A percentile compares a stretch with the other conserved stretches of the same genome.
These are phyloP conservation scores for Grosmannia penicillata DNA, from an alignment of 2,329 filamentous ascomycete genomes.

Conservation along the genomic window DNA sequence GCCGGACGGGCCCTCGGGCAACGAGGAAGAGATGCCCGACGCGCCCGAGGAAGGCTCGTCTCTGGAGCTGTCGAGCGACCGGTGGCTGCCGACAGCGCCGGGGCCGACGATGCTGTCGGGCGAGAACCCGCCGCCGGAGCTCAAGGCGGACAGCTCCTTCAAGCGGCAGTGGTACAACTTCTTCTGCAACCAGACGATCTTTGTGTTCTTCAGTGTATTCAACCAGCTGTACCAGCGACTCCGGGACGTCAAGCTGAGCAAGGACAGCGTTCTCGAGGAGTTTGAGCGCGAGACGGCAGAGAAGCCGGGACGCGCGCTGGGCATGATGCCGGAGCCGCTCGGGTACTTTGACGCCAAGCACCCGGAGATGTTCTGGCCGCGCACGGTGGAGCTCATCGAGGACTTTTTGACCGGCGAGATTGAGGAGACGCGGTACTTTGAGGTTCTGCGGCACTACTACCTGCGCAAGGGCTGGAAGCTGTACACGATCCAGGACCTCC, in stretches of 20 bases:
- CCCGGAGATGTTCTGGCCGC: constrained; percentile 63
- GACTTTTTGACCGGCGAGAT: constrained; percentile 71
- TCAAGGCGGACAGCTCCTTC: constrained; percentile 68
- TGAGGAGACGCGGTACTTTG: constrained; percentile 74
- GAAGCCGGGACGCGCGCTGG: constrained; percentile 73
- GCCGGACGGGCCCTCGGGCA: constrained; percentile 64
- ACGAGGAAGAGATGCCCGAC: constrained; percentile 61
- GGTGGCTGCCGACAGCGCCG: constrained; percentile 49
- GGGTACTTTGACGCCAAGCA: constrained; percentile 61
- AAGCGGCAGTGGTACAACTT: constrained; percentile 71
- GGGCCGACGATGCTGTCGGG: constrained; percentile 36
- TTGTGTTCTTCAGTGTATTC: constrained; percentile 89
- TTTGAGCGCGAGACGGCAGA: constrained; percentile 57
- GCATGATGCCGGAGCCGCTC: constrained; percentile 63
- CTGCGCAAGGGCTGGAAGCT: constrained; percentile 82
- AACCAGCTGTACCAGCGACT: constrained; percentile 80
- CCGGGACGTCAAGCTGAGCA: constrained; percentile 67
- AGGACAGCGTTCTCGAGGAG: constrained; percentile 56
- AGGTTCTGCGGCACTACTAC: constrained; percentile 83
- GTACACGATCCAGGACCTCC: constrained; percentile 82
- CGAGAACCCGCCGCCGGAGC: constrained; percentile 39
- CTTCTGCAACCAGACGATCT: constrained; percentile 82
- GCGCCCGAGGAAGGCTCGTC: constrained; percentile 22
- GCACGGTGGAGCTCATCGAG: constrained; percentile 73
- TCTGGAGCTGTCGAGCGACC: constrained; percentile 48